Conservation (phyloP, 352 stramenopile genomes). For the Pythium aristosporum region DNA sequence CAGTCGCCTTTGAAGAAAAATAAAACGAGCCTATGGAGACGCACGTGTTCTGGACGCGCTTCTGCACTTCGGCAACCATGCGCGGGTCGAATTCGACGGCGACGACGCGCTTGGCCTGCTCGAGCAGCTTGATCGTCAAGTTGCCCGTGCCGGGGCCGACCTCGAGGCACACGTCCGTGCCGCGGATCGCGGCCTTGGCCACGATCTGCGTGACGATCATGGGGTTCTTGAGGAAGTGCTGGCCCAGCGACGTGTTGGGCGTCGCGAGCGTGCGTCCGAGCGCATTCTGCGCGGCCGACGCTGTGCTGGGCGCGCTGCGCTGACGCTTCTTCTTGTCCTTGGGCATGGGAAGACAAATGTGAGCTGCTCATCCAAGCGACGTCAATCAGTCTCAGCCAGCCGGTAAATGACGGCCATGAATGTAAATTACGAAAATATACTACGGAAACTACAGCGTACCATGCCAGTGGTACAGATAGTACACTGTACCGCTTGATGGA, state of each 20-base stretch:
- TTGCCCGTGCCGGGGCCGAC: constrained; percentile 98
- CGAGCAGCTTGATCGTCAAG: constrained; percentile 98
- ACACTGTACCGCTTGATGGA: constrained; percentile 13
- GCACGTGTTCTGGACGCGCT: constrained; percentile 97
- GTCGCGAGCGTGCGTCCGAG: constrained; percentile 92
- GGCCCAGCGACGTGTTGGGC: constrained; percentile 96
- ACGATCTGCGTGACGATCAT: constrained; percentile 97
- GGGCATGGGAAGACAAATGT: constrained; percentile 42
- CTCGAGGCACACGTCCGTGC: constrained; percentile 96
- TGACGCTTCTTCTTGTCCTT: constrained; percentile 91
- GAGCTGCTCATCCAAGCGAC: constrained; percentile 7
- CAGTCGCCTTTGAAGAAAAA: not conserved
- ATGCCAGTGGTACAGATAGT: not conserved
- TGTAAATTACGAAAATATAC: constrained; percentile 5
- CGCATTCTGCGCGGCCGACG: constrained; percentile 71
- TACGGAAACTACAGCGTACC: not conserved
- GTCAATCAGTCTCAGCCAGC: constrained; percentile 16
- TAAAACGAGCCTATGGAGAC: constrained; percentile 5
- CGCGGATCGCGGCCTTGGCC: constrained; percentile 94
- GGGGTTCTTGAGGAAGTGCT: constrained; percentile 99
- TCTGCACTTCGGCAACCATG: constrained; percentile 99
- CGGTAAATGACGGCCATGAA: constrained; percentile 18
- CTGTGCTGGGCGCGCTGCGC: constrained; percentile 57
- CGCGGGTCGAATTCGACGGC: constrained; percentile 98
- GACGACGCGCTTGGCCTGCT: constrained; percentile 96